Base-by-base conservation (phyloP, 345 rosid species). In the Eutrema yunnanense region DNA sequence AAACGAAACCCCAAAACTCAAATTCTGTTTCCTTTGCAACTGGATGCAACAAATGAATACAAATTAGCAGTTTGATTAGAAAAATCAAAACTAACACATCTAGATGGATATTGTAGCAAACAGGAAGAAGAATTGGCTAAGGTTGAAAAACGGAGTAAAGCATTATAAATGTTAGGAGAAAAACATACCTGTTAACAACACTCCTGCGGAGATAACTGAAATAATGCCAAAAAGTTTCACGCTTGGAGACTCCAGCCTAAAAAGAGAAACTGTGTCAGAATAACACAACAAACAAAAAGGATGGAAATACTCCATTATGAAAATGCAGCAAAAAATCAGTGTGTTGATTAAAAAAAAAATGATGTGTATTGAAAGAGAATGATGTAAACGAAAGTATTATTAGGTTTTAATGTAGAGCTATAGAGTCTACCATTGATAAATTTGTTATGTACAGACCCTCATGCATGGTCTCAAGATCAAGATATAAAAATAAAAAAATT, bases 171-270 rank as follows among this genome's bases (percentile, higher is more conserved):
- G 50, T 50, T 6, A 26, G 13, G 40, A 26, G 32, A 32, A 53
- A 59, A 37, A 32, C 13, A 50, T 80, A 96, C 99, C 99, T 77
- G 99, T 72, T 63, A 96, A 78, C 73, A 96, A 81, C 71, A 96
- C 82, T 82, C 99, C 99, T 57, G 83, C 56, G 14, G 98, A 96
- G 73, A 96, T 96, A 41, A 96, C 77, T 46, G 86, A 33, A 49
- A 92, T 92, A 75, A 95, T 95, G 46, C 99, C 96, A 46, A 85
- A 72, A 77, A 95, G 99, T 72, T 86, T 87, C 65, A 90, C 58
- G 89, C 99, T 95, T 65, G 99, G 99, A 77, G 96, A 82, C 84
- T 95, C 99, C 90, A 95, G 83, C 92, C 98, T 76, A 88, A 73
- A 63, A 55, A 80, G 73, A 79, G 51, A 71, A 65, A 67, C 75